Evolutionary conservation across 73 alveolate species (phyloP), one percentile per base, ranked within the genome.

Genomic region (Urostyla sp.): DNA sequence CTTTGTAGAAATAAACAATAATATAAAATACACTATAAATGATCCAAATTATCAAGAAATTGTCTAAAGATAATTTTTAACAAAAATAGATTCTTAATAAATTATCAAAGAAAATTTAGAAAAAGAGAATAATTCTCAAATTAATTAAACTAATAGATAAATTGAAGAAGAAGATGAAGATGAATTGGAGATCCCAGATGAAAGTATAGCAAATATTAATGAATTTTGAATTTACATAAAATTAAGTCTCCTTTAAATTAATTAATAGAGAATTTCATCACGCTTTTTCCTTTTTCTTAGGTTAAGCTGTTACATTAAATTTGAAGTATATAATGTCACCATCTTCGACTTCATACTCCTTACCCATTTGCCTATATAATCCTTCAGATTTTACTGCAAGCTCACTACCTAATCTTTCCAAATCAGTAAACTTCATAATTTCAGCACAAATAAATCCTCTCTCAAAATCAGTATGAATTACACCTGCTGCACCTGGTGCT

Each of bases 401-500:
- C 69, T 95, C 98, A 43, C 95, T 48, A 0, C 99, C 99, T 32
- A 84, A 83, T 44, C 59, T 88, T 20, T 88, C 92, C 72, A 98
- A 84, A 54, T 98, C 99, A n/a, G 85, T 97, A 80, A 87, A 98
- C 66, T 93, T 93, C 99, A 96, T 95, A 83, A 96, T 95, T 87
- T 98, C 99, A n/a, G 99, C 99, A 80, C 98, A 91, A 72, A 98
- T 98, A 82, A 98, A 98, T 18, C 99, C 99, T 88, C 94, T 94
- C 87, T 98, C 99, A 78, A 98, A 96, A 84, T 98, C 99, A 24
- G 99, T 91, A 88, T 98, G 99, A 82, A 98, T 98, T 30, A 93
- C 97, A 46, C 99, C 99, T 32, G 99, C 99, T 23, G 99, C 99
- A 73, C 90, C 88, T 27, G 99, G 99, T 18, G 99, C 99, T 75